Evolutionary conservation across 495 filamentous ascomycete species (phyloP), one percentile per base, ranked within the genome.

Genomic region (Penicillium goetzii): DNA sequence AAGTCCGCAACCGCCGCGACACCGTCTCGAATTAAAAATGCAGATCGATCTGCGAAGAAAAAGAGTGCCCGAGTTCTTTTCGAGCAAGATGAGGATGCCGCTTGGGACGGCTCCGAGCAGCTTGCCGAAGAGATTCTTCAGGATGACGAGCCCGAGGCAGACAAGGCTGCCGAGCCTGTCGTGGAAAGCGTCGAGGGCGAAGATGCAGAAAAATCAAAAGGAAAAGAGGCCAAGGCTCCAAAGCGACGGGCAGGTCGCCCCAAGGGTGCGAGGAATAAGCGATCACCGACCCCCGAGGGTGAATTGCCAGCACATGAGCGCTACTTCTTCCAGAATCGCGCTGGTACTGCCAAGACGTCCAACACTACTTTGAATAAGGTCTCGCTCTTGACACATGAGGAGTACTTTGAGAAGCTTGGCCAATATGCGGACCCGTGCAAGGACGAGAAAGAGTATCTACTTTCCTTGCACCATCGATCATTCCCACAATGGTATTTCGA

Each of bases 401-500:
- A 97, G 67, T 98, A 95, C 75, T 96, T 95, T 68, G 83, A 86
- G 38, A 73, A 91, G 40, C 79, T 92, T 25, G 83, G 83, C 17
- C 78, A 86, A 32, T 88, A 89, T 65, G 68, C 82, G 59, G 90
- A 96, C 66, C 87, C 87, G 0, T 95, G 96, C 72, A 78, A 79
- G 32, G 75, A 83, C n/a, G 89, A 93, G 56, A 84, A 89, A 65
- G 77, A 85, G 19, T 88, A 89, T 59, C 81, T 99, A 30, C 80
- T 88, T 58, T 83, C 88, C 21, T 78, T 96, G 25, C 93, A 98
- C 72, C 82, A 84, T 47, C 85, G 89, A 43, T 90, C 89, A 17
- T 98, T 97, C 72, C 83, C 88, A 14, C 95, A 98, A 72, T 99
- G 95, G 95, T 76, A 82, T 17, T 99, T 98, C 68, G 96, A 99